Evolutionary conservation across 768 basidiomycete genomes (phyloP), one percentile per base, ranked within the genome.

Genomic region (Zangia roseola): DNA sequence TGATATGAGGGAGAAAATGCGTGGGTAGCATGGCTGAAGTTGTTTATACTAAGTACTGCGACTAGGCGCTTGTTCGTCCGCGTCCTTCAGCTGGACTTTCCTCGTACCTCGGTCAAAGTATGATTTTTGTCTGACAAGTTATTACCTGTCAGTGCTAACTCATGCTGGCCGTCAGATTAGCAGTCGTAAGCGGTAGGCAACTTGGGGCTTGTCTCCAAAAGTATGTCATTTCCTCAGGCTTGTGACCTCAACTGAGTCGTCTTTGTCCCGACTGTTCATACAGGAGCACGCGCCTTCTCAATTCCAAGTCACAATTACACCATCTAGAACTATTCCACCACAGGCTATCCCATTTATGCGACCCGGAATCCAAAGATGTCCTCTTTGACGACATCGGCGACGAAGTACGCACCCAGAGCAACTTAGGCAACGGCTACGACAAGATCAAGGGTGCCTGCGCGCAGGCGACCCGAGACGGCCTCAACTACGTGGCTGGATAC

Each of bases 401-500:
- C 28, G 38, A 13, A 21, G 30, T n/a, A 1, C 44, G 47, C 24
- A 30, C 53, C 9, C 33, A 16, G 20, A 42, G 49, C 39, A 63
- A 59, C n/a, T n/a, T n/a, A 31, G 35, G n/a, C 13, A 61, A 43
- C n/a, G 57, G 64, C 2, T 54, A 58, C 26, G 26, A 42, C 3
- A 68, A 66, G 53, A 54, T 68, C 14, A 16, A n/a, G 2, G 55
- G 51, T 8, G 42, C 55, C 31, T 64, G 62, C 25, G n/a, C 8
- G 2, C 57, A 55, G 45, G 64, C 65, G 23, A 1, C 5, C 16
- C 20, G 24, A 12, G 54, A 68, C 9, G 30, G 33, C 0, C 23
- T 61, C 25, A n/a, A 21, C 14, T 61, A 64, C 38, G 48, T 68
- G 67, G 68, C 23, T 66, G 44, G 62, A 70, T n/a, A 69, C 68